Evolutionary conservation across 805 yeast species (phyloP).

Genomic region (Wickerhamomyces hampshirensis): DNA sequence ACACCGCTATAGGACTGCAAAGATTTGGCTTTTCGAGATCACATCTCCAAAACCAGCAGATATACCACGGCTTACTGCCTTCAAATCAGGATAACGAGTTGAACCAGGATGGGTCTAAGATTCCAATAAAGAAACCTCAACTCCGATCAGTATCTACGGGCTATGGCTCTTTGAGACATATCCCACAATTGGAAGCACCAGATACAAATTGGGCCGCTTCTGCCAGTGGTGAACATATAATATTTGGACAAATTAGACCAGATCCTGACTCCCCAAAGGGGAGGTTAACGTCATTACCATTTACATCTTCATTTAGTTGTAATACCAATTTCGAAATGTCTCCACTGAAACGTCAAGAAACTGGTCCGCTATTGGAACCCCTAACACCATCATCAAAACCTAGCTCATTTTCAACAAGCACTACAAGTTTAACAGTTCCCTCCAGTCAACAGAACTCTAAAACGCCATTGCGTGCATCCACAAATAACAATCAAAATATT

Average conservation of each 20-base stretch:
- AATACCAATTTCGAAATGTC: constrained; percentile 59
- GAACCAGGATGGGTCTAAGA: constrained; percentile 6
- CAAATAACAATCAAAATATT: constrained; percentile 13
- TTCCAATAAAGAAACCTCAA: constrained; percentile 22
- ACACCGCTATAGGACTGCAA: constrained; percentile 26
- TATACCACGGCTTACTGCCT: too few species aligned
- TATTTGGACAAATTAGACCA: constrained; percentile 26
- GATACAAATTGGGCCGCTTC: constrained; percentile 37
- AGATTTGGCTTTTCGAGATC: constrained; percentile 13
- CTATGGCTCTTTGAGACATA: constrained; percentile 19
- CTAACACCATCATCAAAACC: constrained; percentile 45
- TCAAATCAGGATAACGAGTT: constrained; percentile 13
- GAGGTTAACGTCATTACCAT: constrained; percentile 16
- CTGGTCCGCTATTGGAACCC: constrained; percentile 65
- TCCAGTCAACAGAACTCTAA: constrained; percentile 10
- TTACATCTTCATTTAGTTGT: constrained; percentile 64
- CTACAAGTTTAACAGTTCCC: constrained; percentile 1
- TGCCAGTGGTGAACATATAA: constrained; percentile 33
- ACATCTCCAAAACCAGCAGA: too few species aligned
- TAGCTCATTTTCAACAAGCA: constrained; percentile 12
- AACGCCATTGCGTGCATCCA: constrained; percentile 30
- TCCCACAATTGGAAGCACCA: constrained; percentile 36
- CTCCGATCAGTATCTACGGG: constrained; percentile 11
- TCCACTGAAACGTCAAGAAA: constrained; percentile 51
- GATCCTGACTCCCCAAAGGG: constrained; percentile 11